A percentile compares a stretch with the other conserved stretches of the same genome.
These are phyloP conservation scores for Oldenlandia corymbosa DNA, from an alignment of 257 asterid genomes.

Conservation along the genomic window DNA sequence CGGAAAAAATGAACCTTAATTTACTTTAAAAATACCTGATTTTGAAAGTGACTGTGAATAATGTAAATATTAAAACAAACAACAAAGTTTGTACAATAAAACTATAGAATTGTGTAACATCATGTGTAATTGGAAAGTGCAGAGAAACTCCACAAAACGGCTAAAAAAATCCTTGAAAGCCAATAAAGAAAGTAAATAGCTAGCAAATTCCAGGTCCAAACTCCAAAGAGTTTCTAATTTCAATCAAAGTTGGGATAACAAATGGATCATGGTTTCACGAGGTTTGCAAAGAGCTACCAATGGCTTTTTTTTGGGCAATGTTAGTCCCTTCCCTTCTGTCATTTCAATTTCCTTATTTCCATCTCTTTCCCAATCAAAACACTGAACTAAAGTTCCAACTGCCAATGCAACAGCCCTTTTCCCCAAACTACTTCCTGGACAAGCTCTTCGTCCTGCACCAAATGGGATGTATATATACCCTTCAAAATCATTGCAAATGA, in stretches of 20 bases:
- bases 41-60: too few species aligned
- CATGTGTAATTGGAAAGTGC: too few species aligned
- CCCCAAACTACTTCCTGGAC: slow-evolving; percentile 42
- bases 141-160: too few species aligned
- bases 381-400: slow-evolving; percentile 36
- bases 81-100: too few species aligned
- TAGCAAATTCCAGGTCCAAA: too few species aligned
- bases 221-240: background rate
- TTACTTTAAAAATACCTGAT: too few species aligned
- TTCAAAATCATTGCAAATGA: slow-evolving; percentile 3
- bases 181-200: too few species aligned
- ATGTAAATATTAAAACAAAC: too few species aligned
- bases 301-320: slow-evolving; percentile 30
- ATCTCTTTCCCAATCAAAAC: slow-evolving; percentile 48
- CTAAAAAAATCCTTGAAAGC: too few species aligned
- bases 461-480: slow-evolving; percentile 24
- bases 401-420: slow-evolving; percentile 34
- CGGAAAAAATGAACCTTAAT: too few species aligned
- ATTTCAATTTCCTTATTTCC: slow-evolving; percentile 24
- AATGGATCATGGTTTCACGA: slow-evolving; percentile 20
- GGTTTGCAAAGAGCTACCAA: slow-evolving; percentile 36
- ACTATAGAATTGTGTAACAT: too few species aligned
- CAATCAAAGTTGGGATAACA: slow-evolving; percentile 15
- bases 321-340: slow-evolving; percentile 23
- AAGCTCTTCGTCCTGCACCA: slow-evolving; percentile 49